phyloP scores from a whole-genome alignment of 495 filamentous ascomycete genomes.

The Neurospora tetrasperma region DNA sequence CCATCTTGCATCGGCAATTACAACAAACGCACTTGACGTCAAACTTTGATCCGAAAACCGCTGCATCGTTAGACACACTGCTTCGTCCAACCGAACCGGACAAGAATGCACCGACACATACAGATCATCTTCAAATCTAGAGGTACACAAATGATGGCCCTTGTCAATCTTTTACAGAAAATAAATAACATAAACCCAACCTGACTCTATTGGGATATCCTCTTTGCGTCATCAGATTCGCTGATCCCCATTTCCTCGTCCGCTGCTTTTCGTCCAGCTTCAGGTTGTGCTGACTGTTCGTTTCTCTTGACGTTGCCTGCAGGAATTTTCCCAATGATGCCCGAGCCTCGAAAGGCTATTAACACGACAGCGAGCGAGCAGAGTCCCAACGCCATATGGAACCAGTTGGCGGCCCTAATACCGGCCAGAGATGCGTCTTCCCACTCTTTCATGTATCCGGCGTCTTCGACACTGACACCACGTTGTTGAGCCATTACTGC shows the following conservation, averaged over 20 bases:
- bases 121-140: neutral
- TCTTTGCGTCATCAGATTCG: neutral
- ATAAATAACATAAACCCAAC: neutral
- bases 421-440: slow-evolving; percentile 37
- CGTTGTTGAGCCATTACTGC: slow-evolving; percentile 38
- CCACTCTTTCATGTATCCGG: slow-evolving; percentile 25
- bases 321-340: slow-evolving; percentile 31
- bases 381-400: slow-evolving; percentile 36
- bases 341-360: slow-evolving; percentile 32
- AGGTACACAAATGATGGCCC: neutral
- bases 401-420: slow-evolving; percentile 45
- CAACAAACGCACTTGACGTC: neutral
- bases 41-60: neutral
- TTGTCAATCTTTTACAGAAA: neutral
- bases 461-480: slow-evolving; percentile 28
- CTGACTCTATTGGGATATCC: neutral
- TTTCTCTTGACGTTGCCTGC: neutral
- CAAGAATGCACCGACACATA: neutral
- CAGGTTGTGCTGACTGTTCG: neutral
- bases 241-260: neutral
- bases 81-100: neutral
- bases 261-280: neutral
- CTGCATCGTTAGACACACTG: neutral
- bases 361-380: slow-evolving; percentile 27
- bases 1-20: neutral